phyloP scores from a whole-genome alignment of 176 grass and related monocot genomes.

The Juncus effusus region DNA sequence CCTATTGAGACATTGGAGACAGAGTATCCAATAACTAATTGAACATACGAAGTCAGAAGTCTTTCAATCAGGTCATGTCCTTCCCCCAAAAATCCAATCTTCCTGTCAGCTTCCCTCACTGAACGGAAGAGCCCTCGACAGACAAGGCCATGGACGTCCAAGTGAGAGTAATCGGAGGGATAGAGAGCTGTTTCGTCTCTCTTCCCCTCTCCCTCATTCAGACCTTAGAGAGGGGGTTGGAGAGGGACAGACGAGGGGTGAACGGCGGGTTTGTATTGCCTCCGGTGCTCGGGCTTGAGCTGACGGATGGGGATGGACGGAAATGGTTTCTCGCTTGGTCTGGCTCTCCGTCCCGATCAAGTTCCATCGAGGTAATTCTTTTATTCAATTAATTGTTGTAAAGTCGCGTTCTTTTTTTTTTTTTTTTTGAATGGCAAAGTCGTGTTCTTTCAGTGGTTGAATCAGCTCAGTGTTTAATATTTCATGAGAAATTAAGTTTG shows the following conservation, averaged over 20 bases:
- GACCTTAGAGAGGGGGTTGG: conserved; percentile 51
- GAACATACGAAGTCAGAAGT: too few species aligned
- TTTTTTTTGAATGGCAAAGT: not conserved
- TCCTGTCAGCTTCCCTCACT: too few species aligned
- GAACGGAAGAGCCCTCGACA: too few species aligned
- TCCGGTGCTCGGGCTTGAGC: conserved; percentile 70
- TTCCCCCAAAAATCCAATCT: too few species aligned
- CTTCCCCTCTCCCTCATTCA: conserved; percentile 79
- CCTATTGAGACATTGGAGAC: too few species aligned
- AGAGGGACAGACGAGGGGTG: not conserved
- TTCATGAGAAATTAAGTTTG: not conserved
- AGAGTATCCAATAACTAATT: too few species aligned
- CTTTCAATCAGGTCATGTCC: too few species aligned
- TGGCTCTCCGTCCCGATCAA: conserved; percentile 58
- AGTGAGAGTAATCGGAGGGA: conserved; percentile 55
- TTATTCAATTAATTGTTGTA: not conserved
- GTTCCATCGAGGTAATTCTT: conserved; percentile 59
- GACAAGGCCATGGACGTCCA: conserved; percentile 46
- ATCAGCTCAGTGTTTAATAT: not conserved
- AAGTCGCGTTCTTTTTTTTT: not conserved
- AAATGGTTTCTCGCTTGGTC: conserved; percentile 87
- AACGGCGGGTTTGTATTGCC: conserved; percentile 46
- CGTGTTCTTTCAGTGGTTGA: not conserved
- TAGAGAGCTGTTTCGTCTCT: conserved; percentile 82
- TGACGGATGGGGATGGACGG: conserved; percentile 34